Percentiles rank a stretch among this genome's conserved stretches.
Conservation (phyloP, 106 monocot species). For the Iris macrosiphon region DNA sequence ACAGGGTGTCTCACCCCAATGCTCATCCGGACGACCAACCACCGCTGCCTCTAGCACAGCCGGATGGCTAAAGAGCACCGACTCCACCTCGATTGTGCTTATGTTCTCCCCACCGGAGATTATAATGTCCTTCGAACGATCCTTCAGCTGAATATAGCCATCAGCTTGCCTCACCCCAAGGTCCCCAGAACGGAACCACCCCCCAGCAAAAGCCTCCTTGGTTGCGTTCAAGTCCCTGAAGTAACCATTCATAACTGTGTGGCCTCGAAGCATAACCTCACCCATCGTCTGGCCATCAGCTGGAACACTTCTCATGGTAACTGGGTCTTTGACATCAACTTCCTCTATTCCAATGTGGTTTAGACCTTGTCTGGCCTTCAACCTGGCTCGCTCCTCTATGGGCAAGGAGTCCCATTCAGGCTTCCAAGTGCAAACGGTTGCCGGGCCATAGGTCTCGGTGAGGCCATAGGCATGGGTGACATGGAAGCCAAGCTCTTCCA, state of each 20-base stretch:
- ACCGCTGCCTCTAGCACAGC: conserved; percentile 23
- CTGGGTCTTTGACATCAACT: conserved; percentile 53
- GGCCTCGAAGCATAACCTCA: conserved; percentile 66
- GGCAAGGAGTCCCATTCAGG: conserved; percentile 60
- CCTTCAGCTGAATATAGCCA: conserved; percentile 20
- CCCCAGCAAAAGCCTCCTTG: conserved; percentile 17
- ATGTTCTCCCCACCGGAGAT: conserved; percentile 26
- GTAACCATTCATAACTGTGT: conserved; percentile 73
- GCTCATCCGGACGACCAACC: conserved; percentile 9
- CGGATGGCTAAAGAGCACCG: conserved; percentile 13
- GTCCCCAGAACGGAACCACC: conserved; percentile 20
- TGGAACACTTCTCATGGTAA: conserved; percentile 52
- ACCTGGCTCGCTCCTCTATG: conserved; percentile 27
- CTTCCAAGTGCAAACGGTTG: conserved; percentile 38
- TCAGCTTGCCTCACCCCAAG: conserved; percentile 17
- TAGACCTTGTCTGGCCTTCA: conserved; percentile 57
- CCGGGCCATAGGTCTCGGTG: conserved; percentile 71
- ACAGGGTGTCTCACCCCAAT: conserved; percentile 24
- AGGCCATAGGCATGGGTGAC: conserved; percentile 58
- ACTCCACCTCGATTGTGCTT: conserved; percentile 27
- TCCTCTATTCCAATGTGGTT: conserved; percentile 37
- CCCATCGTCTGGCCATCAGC: conserved; percentile 54
- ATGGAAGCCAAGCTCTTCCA: conserved; percentile 60
- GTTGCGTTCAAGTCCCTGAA: conserved; percentile 34
- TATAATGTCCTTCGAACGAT: conserved; percentile 16